Base-by-base conservation (phyloP, 2,329 filamentous ascomycete species). In the Ophiognomonia clavigignenti-juglandacearum region DNA sequence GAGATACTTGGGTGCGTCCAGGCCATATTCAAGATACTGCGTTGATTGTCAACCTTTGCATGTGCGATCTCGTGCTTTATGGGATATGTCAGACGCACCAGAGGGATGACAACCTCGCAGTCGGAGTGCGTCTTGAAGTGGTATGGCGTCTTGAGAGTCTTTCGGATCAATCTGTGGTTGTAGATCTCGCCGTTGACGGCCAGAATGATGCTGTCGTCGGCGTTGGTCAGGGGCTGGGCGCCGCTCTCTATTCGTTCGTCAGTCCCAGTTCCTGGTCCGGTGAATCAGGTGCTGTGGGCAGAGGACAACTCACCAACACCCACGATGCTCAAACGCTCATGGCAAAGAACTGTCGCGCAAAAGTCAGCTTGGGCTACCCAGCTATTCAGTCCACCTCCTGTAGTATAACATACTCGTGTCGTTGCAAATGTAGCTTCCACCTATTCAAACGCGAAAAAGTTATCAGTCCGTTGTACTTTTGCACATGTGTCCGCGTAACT, bases 181-280 rank as follows among this genome's bases (percentile, higher is more conserved):
- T 98, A 98, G 67, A 98, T 98, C 69, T 98, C 93, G 71, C 93
- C 93, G 70, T 98, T 98, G 81, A 97, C 93, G 56, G 93, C 92
- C 52, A 98, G 82, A 55, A 92, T 84, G 61, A 98, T 85, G 60
- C 78, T 85, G 56, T 83, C 85, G 66, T 97, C 92, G 57, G 89
- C 83, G 75, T 90, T 97, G 75, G 92, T 86, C 56, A 98, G 78
- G 55, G 93, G 93, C 72, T 98, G 93, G 43, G 93, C 92, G 65
- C 93, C 93, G 61, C 88, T 92, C 67, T 97, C 92, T 92, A 66
- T 37, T 48, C 38, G 50, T 23, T 42, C 44, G 59, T 65, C 34
- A 65, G 56, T 35, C 20, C 10, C 18, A 23, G 13, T 19, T 22
- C 20, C 31, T 22, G 13, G 40, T 16, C n/a, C n/a, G n/a, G n/a